A percentile compares a stretch with the other conserved stretches of the same genome.
These are phyloP conservation scores for Kwoniella shandongensis DNA, from an alignment of 768 basidiomycete species.

Conservation along the genomic window DNA sequence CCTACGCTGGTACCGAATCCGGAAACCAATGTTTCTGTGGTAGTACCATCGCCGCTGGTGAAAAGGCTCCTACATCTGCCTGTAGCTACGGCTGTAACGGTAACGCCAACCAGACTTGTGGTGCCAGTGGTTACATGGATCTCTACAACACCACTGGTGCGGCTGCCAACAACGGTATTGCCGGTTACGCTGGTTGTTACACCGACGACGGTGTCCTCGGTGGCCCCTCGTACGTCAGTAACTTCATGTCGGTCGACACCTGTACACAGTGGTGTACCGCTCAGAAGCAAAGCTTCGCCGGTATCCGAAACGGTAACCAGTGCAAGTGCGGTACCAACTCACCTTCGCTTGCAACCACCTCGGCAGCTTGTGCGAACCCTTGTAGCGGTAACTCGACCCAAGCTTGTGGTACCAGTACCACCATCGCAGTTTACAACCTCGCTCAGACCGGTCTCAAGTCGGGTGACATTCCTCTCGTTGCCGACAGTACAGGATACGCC, in stretches of 20 bases:
- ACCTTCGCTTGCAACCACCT: conserved; percentile 21
- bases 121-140: conserved; percentile 20
- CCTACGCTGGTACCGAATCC: conserved; percentile 28
- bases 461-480: conserved; percentile 6
- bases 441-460: conserved; percentile 18
- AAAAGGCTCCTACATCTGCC: conserved; percentile 12
- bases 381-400: conserved; percentile 21
- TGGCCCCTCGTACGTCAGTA: conserved; percentile 12
- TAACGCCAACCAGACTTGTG: conserved; percentile 30
- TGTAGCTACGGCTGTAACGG: conserved; percentile 29
- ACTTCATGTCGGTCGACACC: conserved; percentile 24
- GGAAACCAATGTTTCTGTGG: conserved; percentile 30
- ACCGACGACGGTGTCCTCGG: conserved; percentile 24
- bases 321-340: conserved; percentile 27
- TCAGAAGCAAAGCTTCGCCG: conserved; percentile 17
- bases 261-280: conserved; percentile 27
- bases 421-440: conserved; percentile 22
- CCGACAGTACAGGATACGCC: conserved; percentile 23
- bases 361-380: conserved; percentile 20
- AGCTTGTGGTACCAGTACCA: conserved; percentile 30
- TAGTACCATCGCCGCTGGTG: conserved; percentile 15
- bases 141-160: conserved; percentile 31
- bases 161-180: conserved; percentile 8
- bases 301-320: conserved; percentile 22
- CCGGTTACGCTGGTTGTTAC: conserved; percentile 35